These are phyloP conservation scores for Haplosporangium sp. DNA, from an alignment of 371 early-diverging fungal genomes.

Conservation along the genomic window DNA sequence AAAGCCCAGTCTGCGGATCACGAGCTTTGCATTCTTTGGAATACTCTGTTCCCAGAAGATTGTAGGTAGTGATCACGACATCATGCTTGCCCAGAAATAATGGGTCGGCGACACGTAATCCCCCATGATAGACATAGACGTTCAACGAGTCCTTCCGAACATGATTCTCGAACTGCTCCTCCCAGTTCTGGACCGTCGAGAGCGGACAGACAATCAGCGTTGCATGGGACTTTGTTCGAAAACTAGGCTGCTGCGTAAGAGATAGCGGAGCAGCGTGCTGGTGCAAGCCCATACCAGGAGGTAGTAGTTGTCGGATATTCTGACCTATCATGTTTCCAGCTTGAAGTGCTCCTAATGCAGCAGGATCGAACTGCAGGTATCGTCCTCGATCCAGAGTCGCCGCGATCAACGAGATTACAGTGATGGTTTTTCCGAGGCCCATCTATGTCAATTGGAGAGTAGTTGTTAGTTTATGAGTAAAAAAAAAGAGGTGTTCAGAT, in stretches of 20 bases:
- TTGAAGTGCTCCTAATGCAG: not conserved
- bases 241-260: slow-evolving; percentile 15
- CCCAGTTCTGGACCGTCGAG: slow-evolving; percentile 74
- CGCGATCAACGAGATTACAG: slow-evolving; percentile 64
- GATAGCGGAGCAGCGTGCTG: not conserved
- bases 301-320: not conserved
- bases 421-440: slow-evolving; percentile 74
- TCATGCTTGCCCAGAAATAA: slow-evolving; percentile 57
- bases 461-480: not conserved
- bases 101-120: slow-evolving; percentile 49
- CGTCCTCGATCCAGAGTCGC: slow-evolving; percentile 21
- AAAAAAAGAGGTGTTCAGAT: not conserved
- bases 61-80: slow-evolving; percentile 74
- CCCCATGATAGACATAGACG: slow-evolving; percentile 69
- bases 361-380: slow-evolving; percentile 1
- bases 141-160: slow-evolving; percentile 49
- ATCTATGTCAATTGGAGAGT: slow-evolving; percentile 36
- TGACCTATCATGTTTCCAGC: no score
- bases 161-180: slow-evolving; percentile 69
- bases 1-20: slow-evolving; percentile 22
- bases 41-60: slow-evolving; percentile 64
- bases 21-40: slow-evolving; percentile 58
- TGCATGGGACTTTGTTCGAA: slow-evolving; percentile 47
- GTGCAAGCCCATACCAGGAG: not conserved
- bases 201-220: slow-evolving; percentile 75